phyloP scores from a whole-genome alignment of 352 stramenopile species.

The Phytophthora foliorum region DNA sequence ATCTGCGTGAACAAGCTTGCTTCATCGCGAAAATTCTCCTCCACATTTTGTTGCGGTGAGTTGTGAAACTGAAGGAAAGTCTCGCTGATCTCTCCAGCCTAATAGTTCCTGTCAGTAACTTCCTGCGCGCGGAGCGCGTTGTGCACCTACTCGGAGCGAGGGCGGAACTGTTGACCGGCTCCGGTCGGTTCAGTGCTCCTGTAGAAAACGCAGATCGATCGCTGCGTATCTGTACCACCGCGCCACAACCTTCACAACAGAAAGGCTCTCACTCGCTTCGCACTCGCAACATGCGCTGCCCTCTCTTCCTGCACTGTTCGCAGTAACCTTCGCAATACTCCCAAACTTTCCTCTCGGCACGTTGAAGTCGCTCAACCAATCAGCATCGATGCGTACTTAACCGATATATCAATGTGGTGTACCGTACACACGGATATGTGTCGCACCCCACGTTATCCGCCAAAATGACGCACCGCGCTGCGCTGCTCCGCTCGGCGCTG shows the following conservation, averaged over 20 bases:
- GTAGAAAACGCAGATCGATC: constrained; percentile 2
- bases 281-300: no score
- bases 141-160: not conserved
- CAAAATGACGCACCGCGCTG: constrained; percentile 56
- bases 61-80: constrained; percentile 21
- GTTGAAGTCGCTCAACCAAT: not conserved
- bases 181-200: constrained; percentile 9
- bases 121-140: no score
- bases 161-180: constrained; percentile 1
- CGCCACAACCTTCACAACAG: not conserved
- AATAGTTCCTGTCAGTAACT: not conserved
- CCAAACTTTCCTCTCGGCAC: not conserved
- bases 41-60: not conserved
- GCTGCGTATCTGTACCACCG: not conserved
- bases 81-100: constrained; percentile 4
- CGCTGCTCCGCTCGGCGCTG: constrained; percentile 76
- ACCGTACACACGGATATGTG: no score
- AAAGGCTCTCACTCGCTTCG: no score
- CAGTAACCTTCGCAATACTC: no score
- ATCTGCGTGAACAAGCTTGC: not conserved
- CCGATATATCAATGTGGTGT: no score
- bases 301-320: no score
- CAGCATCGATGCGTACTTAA: not conserved
- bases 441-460: not conserved
- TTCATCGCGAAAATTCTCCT: not conserved